These are phyloP conservation scores for Leccinum pellstonianum DNA, from an alignment of 768 basidiomycete genomes.

Conservation along the genomic window DNA sequence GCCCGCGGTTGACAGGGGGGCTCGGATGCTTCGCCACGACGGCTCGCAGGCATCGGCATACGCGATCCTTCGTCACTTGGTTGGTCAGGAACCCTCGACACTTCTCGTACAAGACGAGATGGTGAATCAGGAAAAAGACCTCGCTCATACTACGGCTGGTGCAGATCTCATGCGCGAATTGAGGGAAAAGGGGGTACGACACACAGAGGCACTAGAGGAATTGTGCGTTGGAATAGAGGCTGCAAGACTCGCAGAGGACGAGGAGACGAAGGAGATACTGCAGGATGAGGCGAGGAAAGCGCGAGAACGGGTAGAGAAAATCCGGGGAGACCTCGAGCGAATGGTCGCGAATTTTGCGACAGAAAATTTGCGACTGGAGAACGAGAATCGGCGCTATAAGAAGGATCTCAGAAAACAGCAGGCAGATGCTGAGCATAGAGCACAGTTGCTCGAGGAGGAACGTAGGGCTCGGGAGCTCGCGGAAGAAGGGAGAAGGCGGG, in stretches of 20 bases:
- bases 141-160: conserved; percentile 52
- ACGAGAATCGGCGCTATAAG: conserved; percentile 26
- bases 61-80: conserved; percentile 42
- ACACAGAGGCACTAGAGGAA: conserved; percentile 43
- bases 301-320: conserved; percentile 41
- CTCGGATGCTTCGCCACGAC: conserved; percentile 43
- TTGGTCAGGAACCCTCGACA: conserved; percentile 38
- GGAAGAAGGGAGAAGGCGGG: conserved; percentile 17
- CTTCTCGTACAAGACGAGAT: conserved; percentile 57
- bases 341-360: conserved; percentile 38
- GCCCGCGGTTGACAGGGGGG: conserved; percentile 46
- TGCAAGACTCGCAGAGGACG: conserved; percentile 42
- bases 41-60: conserved; percentile 43
- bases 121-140: conserved; percentile 46
- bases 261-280: conserved; percentile 43
- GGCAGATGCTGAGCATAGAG: conserved; percentile 18
- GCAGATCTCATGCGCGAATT: conserved; percentile 50
- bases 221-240: conserved; percentile 47
- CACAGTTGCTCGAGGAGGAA: conserved; percentile 25
- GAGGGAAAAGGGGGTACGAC: conserved; percentile 41
- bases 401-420: conserved; percentile 20
- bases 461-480: conserved; percentile 26
- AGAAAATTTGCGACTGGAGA: conserved; percentile 34
- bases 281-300: conserved; percentile 41
- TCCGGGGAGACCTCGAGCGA: conserved; percentile 40